Base-by-base conservation (phyloP, 495 filamentous ascomycete species). In the Cercophora scortea region DNA sequence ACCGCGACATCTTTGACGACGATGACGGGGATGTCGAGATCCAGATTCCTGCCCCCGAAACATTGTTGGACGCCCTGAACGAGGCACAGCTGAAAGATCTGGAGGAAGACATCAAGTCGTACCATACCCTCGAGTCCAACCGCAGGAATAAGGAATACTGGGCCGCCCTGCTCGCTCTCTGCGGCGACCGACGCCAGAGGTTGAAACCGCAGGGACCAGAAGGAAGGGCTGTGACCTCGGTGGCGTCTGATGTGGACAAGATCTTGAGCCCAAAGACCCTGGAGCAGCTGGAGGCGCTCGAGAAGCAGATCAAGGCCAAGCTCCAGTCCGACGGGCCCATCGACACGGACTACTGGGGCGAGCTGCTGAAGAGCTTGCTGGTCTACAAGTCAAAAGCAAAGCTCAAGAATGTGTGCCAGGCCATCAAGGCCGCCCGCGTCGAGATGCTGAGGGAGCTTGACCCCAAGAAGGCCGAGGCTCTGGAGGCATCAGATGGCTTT, bases 311-410 rank as follows among this genome's bases (percentile, higher is more conserved):
- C 58, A 80, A 78, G 56, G 71, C 72, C 8, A 98, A 97, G 67
- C 67, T 98, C 39, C 76, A 84, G 41, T 93, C 89, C 11, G 84
- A 95, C 56, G 90, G 96, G 64, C 86, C 88, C 9, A 90, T 97
- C 61, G 94, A 98, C 71, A 88, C 86, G 4, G 93, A 98, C 65
- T 98, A 97, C 66, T 98, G 93, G 93, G 90, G 95, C 58, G 87
- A 94, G 60, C 78, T 98, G 3, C 75, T 97, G 45, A 81, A 84
- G 56, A 95, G 86, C 61, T 71, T 98, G 40, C 74, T 84, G 12
- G 83, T 95, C 4, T 96, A 87, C 82, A 97, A 96, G 69, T 89
- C 92, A 6, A 89, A 87, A 62, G 89, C 92, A 2, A 88, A 87
- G 60, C 70, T 98, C 35, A 85, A 86, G 68, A 83, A 82, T 42